Base-by-base conservation (phyloP, 352 stramenopile genomes). In the Phytophthora pini region DNA sequence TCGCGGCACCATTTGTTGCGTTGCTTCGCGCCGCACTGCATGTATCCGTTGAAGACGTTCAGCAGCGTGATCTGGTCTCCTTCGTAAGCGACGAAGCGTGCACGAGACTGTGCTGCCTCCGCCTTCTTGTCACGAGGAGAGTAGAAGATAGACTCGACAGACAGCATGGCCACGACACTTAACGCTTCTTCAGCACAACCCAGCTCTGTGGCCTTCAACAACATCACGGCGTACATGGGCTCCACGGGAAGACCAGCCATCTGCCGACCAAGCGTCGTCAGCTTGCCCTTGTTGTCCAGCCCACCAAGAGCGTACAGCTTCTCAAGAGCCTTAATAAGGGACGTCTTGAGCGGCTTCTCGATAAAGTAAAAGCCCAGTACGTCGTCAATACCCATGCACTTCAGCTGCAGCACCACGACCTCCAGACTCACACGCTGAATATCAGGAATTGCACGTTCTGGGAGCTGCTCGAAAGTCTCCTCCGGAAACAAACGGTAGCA, bases 311-410 rank as follows among this genome's bases (percentile, higher is more conserved):
- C 85, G 47, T 88, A 96, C 22, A 96, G 61, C 56, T 93, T 93
- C 54, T 96, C 88, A 65, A 94, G 80, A 22, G 88, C 88, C 38
- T 92, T 90, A 13, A 94, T 64, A 32, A 96, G 63, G 20, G 87
- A 89, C 46, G 69, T 79, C 29, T 77, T 88, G 41, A 93, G 81
- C 10, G 88, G 88, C 40, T 91, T 90, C 43, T 97, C 87, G 54
- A 97, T 92, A 49, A 96, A 97, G 39, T 96, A 84, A 58, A 97
- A 97, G 1, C 76, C 77, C 17, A 95, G 68, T n/a, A 94, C 80
- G 58, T 94, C 79, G 44, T 92, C 81, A 44, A 95, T 93, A 32
- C 79, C 81, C 84, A 95, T 95, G 43, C 71, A 90, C 70, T 95
- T 95, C 52, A 95, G 76, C 66, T 94, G 88, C 39, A 95, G 66